Conservation (phyloP, 768 basidiomycete species). For the Trametes elegans region DNA sequence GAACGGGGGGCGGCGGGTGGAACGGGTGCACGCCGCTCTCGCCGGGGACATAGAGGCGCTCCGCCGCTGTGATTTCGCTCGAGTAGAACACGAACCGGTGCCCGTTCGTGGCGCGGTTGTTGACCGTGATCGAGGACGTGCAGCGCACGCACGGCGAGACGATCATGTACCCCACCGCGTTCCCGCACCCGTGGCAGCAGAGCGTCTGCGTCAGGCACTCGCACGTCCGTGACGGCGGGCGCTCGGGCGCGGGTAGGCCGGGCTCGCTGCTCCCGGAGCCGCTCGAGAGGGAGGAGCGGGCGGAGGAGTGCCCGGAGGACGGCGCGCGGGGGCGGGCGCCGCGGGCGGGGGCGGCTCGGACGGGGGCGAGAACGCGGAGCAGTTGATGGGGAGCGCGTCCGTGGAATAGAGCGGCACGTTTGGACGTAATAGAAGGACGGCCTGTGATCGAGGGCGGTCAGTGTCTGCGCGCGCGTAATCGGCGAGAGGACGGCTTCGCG, state of each 20-base stretch:
- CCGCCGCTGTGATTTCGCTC: conserved; percentile 57
- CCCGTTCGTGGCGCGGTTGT: conserved; percentile 75
- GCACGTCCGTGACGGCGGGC: conserved; percentile 59
- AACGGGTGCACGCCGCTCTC: conserved; percentile 58
- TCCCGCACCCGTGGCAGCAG: conserved; percentile 78
- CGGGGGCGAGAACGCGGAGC: conserved; percentile 61
- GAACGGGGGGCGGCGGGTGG: conserved; percentile 15
- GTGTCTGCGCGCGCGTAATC: not conserved
- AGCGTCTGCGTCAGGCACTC: conserved; percentile 83
- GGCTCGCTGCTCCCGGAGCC: not conserved
- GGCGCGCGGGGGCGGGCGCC: not conserved
- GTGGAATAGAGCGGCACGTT: conserved; percentile 82
- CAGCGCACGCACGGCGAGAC: conserved; percentile 76
- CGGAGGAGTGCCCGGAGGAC: conserved; percentile 29
- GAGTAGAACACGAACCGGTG: conserved; percentile 89
- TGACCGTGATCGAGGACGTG: conserved; percentile 64
- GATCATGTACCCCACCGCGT: conserved; percentile 76
- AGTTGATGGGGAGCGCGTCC: conserved; percentile 76
- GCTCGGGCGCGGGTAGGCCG: conserved; percentile 10
- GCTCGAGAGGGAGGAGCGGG: not conserved
- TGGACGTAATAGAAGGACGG: conserved; percentile 78
- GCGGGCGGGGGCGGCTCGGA: conserved; percentile 2
- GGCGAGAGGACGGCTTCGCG: not conserved
- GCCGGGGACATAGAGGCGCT: conserved; percentile 59
- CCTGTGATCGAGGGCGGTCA: conserved; percentile 41